Conservation (phyloP, 2,329 filamentous ascomycete species). For the Aspergillus latus region DNA sequence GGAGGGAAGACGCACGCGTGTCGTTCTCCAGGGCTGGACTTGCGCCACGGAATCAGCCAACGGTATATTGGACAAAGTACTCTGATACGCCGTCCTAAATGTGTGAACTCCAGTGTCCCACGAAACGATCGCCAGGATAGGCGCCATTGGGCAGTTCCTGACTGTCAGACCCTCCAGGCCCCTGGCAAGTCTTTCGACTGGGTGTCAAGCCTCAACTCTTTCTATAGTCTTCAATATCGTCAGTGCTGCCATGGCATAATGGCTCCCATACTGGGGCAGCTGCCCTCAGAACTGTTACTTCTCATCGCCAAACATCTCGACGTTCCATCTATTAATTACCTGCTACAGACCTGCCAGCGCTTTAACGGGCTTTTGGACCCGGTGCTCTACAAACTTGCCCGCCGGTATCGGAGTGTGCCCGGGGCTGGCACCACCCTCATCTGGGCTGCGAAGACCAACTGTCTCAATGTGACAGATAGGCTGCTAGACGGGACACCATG, state of each 20-base stretch:
- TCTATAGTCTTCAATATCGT: background rate
- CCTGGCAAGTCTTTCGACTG: no score
- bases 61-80: no score
- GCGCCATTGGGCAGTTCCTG: no score
- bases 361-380: background rate
- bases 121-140: no score
- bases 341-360: background rate
- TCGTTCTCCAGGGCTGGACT: no score
- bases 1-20: no score
- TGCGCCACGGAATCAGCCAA: no score
- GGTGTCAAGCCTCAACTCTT: no score
- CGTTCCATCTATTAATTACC: background rate
- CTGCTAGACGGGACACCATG: background rate
- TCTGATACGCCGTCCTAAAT: no score
- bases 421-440: background rate
- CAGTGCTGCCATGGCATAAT: background rate
- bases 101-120: no score
- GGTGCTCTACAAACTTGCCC: background rate
- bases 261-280: background rate
- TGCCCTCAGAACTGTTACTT: conserved; percentile 6
- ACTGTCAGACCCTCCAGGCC: no score
- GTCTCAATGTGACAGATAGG: background rate
- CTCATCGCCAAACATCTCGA: background rate
- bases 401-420: background rate
- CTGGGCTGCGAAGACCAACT: conserved; percentile 1